Evolutionary conservation across 208 protist genomes (phyloP).

Genomic region (Strigomonas galati): DNA sequence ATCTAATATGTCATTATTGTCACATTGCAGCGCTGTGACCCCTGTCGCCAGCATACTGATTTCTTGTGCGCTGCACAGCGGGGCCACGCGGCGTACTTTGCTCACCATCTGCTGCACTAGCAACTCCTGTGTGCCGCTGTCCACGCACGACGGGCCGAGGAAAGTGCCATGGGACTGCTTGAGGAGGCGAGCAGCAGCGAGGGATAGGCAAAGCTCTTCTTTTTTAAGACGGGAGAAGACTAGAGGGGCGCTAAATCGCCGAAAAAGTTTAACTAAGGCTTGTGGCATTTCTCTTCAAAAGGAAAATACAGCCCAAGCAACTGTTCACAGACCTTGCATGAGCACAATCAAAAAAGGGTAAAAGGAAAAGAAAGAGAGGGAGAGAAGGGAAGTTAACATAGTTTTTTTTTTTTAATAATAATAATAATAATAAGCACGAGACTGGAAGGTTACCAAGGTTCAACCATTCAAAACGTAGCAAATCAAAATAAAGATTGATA

Average conservation of each 20-base stretch:
- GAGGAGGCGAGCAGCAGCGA: conserved; percentile 51
- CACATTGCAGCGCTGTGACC: conserved; percentile 32
- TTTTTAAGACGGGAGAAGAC: conserved; percentile 22
- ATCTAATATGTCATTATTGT: neutral
- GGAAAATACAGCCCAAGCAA: neutral
- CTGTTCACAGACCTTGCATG: no score
- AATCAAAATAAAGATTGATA: neutral
- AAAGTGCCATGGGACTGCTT: neutral
- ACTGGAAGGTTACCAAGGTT: no score
- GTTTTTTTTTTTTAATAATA: no score
- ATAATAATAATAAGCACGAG: conserved; percentile 16
- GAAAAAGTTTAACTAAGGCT: conserved; percentile 17
- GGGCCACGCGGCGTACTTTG: conserved; percentile 29
- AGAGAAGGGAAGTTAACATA: neutral
- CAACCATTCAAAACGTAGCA: neutral
- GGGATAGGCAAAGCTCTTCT: conserved; percentile 62
- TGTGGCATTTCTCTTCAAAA: neutral
- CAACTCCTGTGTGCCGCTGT: neutral
- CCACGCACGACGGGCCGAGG: neutral
- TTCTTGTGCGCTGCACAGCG: conserved; percentile 49
- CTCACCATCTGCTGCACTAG: neutral
- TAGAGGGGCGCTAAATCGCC: conserved; percentile 19
- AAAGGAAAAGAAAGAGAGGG: conserved; percentile 5
- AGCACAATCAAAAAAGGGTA: no score
- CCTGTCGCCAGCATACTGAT: conserved; percentile 62